Base-by-base conservation (phyloP, 1,139 yeast genomes). In the Suhomyces anneliseae region DNA sequence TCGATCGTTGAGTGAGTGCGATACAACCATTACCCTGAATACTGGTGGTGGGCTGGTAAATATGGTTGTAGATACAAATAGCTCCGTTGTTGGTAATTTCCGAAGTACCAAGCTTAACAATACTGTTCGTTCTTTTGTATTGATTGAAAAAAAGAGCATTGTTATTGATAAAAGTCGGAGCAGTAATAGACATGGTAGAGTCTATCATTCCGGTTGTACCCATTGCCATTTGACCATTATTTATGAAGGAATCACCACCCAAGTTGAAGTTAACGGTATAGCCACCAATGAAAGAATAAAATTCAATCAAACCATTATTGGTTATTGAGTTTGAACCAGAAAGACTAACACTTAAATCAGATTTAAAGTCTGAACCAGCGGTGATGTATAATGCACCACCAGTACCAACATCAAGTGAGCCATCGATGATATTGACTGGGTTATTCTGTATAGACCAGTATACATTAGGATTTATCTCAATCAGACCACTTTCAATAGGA, bases 401-500 rank as follows among this genome's bases (percentile, higher is more conserved):
- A 19, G 50, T 50, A 3, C 48, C 48, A 24, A 49, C 57, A 14
- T 39, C 42, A 19, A 55, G 45, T 4, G 46, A 32, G 1, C 60
- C 60, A 7, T 38, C 42, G n/a, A 56, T 38, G 10, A 39, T 38
- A 5, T 52, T 46, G 7, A 47, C 15, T 6, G 53, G 49, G 34
- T 52, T 52, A 45, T 53, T 45, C 24, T 55, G 45, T 26, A 56
- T 46, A 11, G 59, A 54, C 43, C 48, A 52, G 34, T 50, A 50
- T 6, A 48, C 56, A 24, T 52, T 68, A 9, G 59, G 57, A n/a
- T 58, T 53, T 42, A 70, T 57, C 7, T 52, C 53, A n/a, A 65
- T 53, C 1, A 54, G 45, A 19, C 44, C 43, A 40, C 55, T 44
- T 11, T 34, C 44, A 11, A 54, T 44, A 27, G 59, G 64, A n/a